These are phyloP conservation scores for Ceratocystis cacaofunesta DNA, from an alignment of 2,329 filamentous ascomycete genomes.

Conservation along the genomic window DNA sequence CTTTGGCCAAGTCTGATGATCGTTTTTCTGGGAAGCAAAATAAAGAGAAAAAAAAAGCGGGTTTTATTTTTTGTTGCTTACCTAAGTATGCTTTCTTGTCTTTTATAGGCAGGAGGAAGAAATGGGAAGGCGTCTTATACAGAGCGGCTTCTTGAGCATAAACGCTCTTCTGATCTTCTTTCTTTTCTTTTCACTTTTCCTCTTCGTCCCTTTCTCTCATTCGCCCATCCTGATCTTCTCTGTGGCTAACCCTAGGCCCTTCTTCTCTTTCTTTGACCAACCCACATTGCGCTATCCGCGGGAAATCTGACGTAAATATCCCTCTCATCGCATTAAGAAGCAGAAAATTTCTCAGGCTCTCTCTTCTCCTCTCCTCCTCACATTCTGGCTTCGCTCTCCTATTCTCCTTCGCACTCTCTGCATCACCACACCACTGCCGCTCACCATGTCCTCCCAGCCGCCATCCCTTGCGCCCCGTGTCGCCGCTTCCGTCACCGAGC, in stretches of 20 bases:
- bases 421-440: neutral
- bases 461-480: constrained; percentile 30
- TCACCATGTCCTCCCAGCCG: constrained; percentile 9
- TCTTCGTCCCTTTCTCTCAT: neutral
- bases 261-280: neutral
- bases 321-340: neutral
- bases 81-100: too few relatives aligned
- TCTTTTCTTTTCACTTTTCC: neutral
- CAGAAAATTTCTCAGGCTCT: too few relatives aligned
- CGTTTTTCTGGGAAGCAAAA: neutral
- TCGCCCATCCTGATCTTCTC: neutral
- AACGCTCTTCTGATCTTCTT: too few relatives aligned
- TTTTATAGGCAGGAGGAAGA: too few relatives aligned
- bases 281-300: neutral
- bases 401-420: neutral
- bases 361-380: neutral
- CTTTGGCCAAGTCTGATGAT: neutral
- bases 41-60: too few relatives aligned
- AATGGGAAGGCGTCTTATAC: too few relatives aligned
- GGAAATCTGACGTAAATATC: neutral
- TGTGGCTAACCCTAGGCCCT: neutral
- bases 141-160: neutral
- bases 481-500: constrained; percentile 56
- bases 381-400: neutral
- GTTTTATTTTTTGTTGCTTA: too few relatives aligned